A percentile compares a stretch with the other conserved stretches of the same genome.
Conservation (phyloP, 345 rosid species). For the Citrus maxima region DNA sequence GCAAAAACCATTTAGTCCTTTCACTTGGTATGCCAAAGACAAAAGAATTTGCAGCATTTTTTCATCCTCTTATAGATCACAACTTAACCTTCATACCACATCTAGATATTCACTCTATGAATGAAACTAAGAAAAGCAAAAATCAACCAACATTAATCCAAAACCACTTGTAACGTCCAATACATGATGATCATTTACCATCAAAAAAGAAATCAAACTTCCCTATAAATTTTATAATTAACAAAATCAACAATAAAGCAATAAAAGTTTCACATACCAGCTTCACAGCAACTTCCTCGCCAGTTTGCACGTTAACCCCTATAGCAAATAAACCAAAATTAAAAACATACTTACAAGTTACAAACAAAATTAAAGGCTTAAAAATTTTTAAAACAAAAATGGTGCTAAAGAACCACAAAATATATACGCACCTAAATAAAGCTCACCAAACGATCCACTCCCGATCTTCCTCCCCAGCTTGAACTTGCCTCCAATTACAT, state of each 20-base stretch:
- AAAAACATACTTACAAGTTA: constrained; percentile 1
- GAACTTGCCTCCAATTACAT: constrained; percentile 72
- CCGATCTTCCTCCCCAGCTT: constrained; percentile 97
- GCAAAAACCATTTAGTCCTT: background rate
- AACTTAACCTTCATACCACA: background rate
- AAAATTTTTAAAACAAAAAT: background rate
- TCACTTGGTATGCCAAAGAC: background rate
- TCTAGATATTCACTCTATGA: background rate
- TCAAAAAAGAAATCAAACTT: background rate
- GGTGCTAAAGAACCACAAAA: background rate
- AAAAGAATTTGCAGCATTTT: background rate
- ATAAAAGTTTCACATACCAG: constrained; percentile 43
- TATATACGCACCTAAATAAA: constrained; percentile 56
- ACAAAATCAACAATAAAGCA: background rate
- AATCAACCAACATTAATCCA: background rate
- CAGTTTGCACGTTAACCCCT: constrained; percentile 81
- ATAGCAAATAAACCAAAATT: background rate
- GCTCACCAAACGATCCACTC: constrained; percentile 94
- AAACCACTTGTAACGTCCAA: background rate
- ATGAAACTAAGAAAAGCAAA: background rate
- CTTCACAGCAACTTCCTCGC: constrained; percentile 92
- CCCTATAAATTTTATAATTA: background rate
- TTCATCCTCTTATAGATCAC: background rate
- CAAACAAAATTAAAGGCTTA: background rate
- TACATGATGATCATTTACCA: background rate